These are phyloP conservation scores for Trichosporon sp. DNA, from an alignment of 1,284 basidiomycete genomes.

Conservation along the genomic window DNA sequence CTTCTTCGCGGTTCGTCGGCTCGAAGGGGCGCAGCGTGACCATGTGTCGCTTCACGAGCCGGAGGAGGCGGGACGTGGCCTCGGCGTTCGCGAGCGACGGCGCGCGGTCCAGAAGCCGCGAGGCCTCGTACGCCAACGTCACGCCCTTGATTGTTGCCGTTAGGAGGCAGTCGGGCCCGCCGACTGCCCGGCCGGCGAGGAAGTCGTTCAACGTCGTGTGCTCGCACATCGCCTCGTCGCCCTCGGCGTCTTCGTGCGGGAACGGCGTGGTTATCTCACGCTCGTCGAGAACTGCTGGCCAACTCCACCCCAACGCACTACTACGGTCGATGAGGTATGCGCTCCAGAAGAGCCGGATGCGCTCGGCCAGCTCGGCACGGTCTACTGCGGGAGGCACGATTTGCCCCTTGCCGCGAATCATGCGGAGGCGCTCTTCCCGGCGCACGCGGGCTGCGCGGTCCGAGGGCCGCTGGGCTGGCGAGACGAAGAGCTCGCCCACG, in stretches of 20 bases:
- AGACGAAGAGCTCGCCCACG: conserved; percentile 25
- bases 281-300: conserved; percentile 21
- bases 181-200: conserved; percentile 9
- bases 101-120: conserved; percentile 6
- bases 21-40: conserved; percentile 15
- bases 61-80: conserved; percentile 16
- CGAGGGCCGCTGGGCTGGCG: background rate
- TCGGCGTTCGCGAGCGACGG: conserved; percentile 15
- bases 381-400: conserved; percentile 22
- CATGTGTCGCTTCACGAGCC: conserved; percentile 26
- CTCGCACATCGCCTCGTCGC: conserved; percentile 22
- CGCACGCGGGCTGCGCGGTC: conserved; percentile 14
- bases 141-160: conserved; percentile 24
- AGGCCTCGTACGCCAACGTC: conserved; percentile 22
- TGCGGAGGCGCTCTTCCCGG: conserved; percentile 22
- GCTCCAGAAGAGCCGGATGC: conserved; percentile 42
- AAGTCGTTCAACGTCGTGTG: conserved; percentile 27
- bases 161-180: conserved; percentile 17
- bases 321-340: conserved; percentile 26
- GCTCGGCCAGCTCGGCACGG: conserved; percentile 27
- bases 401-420: conserved; percentile 24
- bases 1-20: conserved; percentile 9
- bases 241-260: conserved; percentile 34
- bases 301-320: conserved; percentile 12
- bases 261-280: conserved; percentile 44